Conservation (phyloP, 352 stramenopile genomes). For the Phytophthora cryptogea region DNA sequence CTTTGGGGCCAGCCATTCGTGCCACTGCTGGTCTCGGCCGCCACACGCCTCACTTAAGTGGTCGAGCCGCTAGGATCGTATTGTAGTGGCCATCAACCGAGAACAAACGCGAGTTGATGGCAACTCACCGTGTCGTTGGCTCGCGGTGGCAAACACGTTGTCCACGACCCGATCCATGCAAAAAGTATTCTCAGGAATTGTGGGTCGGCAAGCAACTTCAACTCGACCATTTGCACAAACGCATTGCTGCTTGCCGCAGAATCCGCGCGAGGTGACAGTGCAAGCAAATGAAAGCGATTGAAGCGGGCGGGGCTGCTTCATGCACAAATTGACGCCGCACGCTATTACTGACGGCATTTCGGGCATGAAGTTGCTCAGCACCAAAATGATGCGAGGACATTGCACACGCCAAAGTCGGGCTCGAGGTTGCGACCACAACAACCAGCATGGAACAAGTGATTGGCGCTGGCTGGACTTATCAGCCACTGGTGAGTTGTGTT, state of each 20-base stretch:
- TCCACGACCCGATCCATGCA: not conserved
- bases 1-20: slow-evolving; percentile 21
- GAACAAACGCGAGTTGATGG: slow-evolving; percentile 8
- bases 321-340: not conserved
- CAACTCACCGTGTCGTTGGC: not conserved
- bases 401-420: slow-evolving; percentile 1
- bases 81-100: not conserved
- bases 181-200: slow-evolving; percentile 25
- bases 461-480: slow-evolving; percentile 24
- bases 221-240: not conserved
- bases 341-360: not conserved
- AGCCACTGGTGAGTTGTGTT: slow-evolving; percentile 16
- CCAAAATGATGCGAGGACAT: slow-evolving; percentile 9
- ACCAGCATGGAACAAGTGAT: slow-evolving; percentile 10
- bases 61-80: slow-evolving; percentile 1
- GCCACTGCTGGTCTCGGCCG: slow-evolving; percentile 5
- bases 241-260: not conserved
- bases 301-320: not conserved
- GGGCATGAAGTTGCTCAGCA: slow-evolving; percentile 8
- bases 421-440: slow-evolving; percentile 5
- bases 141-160: not conserved
- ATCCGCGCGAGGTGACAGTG: too few species aligned
- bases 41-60: slow-evolving; percentile 24
- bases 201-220: slow-evolving; percentile 2
- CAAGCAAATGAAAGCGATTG: not conserved